A percentile compares a stretch with the other conserved stretches of the same genome.
Evolutionary conservation across 441 rosid species (phyloP).

Genomic region (Melastoma candidum): DNA sequence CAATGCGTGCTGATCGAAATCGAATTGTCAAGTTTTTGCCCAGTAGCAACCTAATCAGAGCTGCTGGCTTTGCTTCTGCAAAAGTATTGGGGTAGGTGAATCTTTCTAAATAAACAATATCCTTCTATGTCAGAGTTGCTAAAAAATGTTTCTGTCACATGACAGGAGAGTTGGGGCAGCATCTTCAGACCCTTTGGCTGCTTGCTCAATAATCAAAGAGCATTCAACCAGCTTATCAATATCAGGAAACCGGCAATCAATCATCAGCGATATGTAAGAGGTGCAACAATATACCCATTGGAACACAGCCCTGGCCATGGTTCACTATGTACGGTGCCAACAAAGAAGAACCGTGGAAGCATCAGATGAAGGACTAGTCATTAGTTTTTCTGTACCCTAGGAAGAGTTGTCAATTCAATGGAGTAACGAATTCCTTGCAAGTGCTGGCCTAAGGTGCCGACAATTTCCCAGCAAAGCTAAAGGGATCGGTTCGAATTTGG

Average conservation of each 20-base stretch:
- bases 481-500: too few species aligned
- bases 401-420: too few species aligned
- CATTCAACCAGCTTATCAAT: conserved; percentile 20
- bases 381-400: too few species aligned
- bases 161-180: conserved; percentile 82
- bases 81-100: conserved; percentile 49
- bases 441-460: too few species aligned
- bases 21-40: conserved; percentile 70
- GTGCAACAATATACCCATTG: conserved; percentile 61
- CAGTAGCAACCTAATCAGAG: conserved; percentile 41
- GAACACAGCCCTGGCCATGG: conserved; percentile 78
- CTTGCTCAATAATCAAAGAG: conserved; percentile 57
- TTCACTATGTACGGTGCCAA: conserved; percentile 54
- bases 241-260: conserved; percentile 44
- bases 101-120: background rate
- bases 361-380: too few species aligned
- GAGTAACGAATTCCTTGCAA: too few species aligned
- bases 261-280: conserved; percentile 54
- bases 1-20: conserved; percentile 70
- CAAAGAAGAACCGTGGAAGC: conserved; percentile 1
- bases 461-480: too few species aligned
- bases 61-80: conserved; percentile 81
- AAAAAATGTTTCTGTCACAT: conserved; percentile 1
- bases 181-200: conserved; percentile 42
- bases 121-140: background rate